Percentiles rank a stretch among this genome's conserved stretches.
These are phyloP conservation scores for Pseudogymnoascus sp. DNA, from an alignment of 2,329 filamentous ascomycete genomes.

Conservation along the genomic window DNA sequence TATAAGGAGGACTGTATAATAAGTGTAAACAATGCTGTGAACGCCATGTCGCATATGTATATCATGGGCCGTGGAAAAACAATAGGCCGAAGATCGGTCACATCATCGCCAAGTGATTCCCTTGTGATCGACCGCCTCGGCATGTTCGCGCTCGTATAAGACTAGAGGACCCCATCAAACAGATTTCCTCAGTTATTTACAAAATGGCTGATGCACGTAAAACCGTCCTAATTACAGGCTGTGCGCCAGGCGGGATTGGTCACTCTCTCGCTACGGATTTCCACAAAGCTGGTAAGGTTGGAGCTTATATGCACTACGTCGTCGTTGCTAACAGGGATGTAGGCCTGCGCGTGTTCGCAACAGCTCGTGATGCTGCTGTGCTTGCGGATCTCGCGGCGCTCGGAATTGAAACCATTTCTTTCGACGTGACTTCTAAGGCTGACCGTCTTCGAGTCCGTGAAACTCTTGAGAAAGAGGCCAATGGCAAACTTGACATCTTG, in stretches of 20 bases:
- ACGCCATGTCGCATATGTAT: too few species aligned
- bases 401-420: neutral
- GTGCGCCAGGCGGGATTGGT: neutral
- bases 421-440: neutral
- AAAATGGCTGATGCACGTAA: neutral
- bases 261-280: neutral
- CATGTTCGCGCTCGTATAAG: too few species aligned
- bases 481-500: constrained; percentile 6
- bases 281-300: neutral
- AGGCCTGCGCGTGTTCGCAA: neutral
- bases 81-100: too few species aligned
- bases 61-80: too few species aligned
- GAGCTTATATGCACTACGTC: neutral
- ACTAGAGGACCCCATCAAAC: too few species aligned
- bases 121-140: too few species aligned
- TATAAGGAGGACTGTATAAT: too few species aligned
- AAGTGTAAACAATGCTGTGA: too few species aligned
- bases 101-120: too few species aligned
- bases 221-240: neutral
- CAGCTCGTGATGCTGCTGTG: neutral
- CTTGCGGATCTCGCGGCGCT: neutral
- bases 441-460: neutral
- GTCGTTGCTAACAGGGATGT: neutral
- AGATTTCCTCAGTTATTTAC: too few species aligned
- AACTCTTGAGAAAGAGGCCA: neutral